A percentile compares a stretch with the other conserved stretches of the same genome.
These are phyloP conservation scores for Caryopteris hybrid DNA, from an alignment of 305 asterid genomes.

Conservation along the genomic window DNA sequence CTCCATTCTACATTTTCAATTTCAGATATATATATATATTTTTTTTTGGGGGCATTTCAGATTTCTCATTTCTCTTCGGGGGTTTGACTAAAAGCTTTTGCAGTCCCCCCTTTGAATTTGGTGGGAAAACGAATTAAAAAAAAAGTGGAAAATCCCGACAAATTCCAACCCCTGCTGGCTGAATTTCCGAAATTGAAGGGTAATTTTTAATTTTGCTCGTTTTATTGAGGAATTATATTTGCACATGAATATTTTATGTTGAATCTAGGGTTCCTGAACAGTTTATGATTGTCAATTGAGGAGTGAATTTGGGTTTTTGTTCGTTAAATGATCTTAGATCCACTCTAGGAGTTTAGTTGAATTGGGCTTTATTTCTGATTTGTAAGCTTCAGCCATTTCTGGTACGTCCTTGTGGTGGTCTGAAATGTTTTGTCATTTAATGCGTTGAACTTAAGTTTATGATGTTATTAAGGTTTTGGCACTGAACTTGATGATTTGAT, in stretches of 20 bases:
- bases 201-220: not conserved
- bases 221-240: slow-evolving; percentile 11
- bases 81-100: slow-evolving; percentile 36
- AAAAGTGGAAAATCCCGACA: slow-evolving; percentile 5
- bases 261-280: slow-evolving; percentile 35
- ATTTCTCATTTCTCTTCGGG: slow-evolving; percentile 34
- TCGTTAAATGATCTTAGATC: slow-evolving; percentile 30
- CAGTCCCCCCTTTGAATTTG: slow-evolving; percentile 37
- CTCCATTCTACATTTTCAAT: slow-evolving; percentile 26
- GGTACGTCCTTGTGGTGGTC: not conserved
- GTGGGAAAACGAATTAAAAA: slow-evolving; percentile 27
- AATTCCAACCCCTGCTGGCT: slow-evolving; percentile 17
- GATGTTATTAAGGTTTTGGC: slow-evolving; percentile 3
- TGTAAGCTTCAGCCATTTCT: slow-evolving; percentile 9
- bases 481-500: not conserved
- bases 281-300: slow-evolving; percentile 15
- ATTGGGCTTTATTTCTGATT: slow-evolving; percentile 1
- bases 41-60: slow-evolving; percentile 31
- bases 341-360: slow-evolving; percentile 3
- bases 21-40: no score
- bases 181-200: slow-evolving; percentile 26
- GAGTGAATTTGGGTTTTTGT: slow-evolving; percentile 13
- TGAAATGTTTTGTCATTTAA: not conserved
- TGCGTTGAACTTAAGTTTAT: slow-evolving; percentile 15
- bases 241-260: not conserved